Percentiles rank a stretch among this genome's conserved stretches.
phyloP scores from a whole-genome alignment of 805 yeast genomes.

The Lipomyces sp. region DNA sequence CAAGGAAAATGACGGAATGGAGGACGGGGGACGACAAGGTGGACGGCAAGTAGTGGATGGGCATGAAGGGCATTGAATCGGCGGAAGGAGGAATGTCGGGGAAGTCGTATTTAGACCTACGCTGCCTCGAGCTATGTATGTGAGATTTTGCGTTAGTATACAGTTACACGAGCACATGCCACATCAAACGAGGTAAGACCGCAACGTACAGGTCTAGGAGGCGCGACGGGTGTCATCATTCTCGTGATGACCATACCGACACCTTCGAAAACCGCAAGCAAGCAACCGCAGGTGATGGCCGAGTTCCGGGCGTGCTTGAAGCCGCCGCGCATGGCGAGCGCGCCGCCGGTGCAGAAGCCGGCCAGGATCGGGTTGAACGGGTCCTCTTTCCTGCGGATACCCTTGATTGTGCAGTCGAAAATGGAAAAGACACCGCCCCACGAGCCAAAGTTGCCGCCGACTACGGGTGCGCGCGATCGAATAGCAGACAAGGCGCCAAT shows the following conservation, averaged over 20 bases:
- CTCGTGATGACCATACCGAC: slow-evolving; percentile 83
- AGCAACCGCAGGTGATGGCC: slow-evolving; percentile 96
- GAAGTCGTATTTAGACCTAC: no score
- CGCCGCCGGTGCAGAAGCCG: slow-evolving; percentile 97
- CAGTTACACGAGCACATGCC: no score
- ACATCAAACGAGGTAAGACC: no score
- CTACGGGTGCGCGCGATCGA: slow-evolving; percentile 95
- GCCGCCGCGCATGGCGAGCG: slow-evolving; percentile 97
- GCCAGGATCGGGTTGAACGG: slow-evolving; percentile 98
- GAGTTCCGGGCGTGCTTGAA: slow-evolving; percentile 95
- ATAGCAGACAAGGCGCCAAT: slow-evolving; percentile 85
- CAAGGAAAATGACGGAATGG: no score
- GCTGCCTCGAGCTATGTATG: no score
- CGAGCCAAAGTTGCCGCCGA: slow-evolving; percentile 98
- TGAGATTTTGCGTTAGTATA: no score
- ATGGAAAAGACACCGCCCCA: slow-evolving; percentile 99
- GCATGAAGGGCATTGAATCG: no score
- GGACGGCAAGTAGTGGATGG: no score
- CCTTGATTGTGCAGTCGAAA: slow-evolving; percentile 93
- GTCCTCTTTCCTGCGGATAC: slow-evolving; percentile 94
- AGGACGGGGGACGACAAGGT: no score
- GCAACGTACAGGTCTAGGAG: neutral
- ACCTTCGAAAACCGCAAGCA: slow-evolving; percentile 96
- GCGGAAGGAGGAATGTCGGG: no score
- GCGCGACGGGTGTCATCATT: slow-evolving; percentile 11